A percentile compares a stretch with the other conserved stretches of the same genome.
Evolutionary conservation across 805 yeast species (phyloP).

Genomic region (Hanseniaspora hatyaiensis): DNA sequence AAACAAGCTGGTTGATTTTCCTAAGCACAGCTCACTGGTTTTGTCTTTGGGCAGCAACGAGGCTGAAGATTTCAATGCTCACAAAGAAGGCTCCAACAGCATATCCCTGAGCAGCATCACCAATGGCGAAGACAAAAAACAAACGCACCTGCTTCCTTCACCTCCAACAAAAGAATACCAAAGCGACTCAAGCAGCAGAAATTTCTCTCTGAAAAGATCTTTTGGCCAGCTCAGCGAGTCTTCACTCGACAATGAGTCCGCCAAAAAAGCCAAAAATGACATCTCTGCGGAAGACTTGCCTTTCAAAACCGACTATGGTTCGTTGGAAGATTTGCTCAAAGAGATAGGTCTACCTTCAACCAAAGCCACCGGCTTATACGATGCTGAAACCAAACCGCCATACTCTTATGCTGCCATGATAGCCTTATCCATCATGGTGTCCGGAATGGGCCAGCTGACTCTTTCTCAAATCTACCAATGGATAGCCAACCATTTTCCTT

Average conservation of each 20-base stretch:
- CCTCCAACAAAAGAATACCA: background rate
- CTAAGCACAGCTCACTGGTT: background rate
- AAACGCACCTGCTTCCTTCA: background rate
- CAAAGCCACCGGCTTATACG: conserved; percentile 17
- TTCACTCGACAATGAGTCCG: background rate
- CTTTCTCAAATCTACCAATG: conserved; percentile 78
- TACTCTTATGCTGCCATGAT: conserved; percentile 87
- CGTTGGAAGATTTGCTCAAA: conserved; percentile 11
- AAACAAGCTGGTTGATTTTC: background rate
- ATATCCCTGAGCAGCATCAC: background rate
- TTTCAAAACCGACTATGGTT: conserved; percentile 11
- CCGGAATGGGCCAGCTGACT: conserved; percentile 61
- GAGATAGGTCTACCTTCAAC: conserved; percentile 13
- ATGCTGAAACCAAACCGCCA: conserved; percentile 55
- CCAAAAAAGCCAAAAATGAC: conserved; percentile 18
- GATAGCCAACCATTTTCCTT: conserved; percentile 78
- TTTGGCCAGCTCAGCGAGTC: background rate
- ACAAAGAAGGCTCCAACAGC: background rate
- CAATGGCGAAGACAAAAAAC: too few relatives aligned
- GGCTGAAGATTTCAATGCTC: background rate
- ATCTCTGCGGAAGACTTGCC: conserved; percentile 18
- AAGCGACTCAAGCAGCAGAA: background rate
- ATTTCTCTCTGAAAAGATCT: background rate
- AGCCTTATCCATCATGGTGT: conserved; percentile 81
- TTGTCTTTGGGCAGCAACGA: background rate